Evolutionary conservation across 371 early-diverging fungal species (phyloP), one percentile per base, ranked within the genome.

Genomic region (Parasitella parasitica): DNA sequence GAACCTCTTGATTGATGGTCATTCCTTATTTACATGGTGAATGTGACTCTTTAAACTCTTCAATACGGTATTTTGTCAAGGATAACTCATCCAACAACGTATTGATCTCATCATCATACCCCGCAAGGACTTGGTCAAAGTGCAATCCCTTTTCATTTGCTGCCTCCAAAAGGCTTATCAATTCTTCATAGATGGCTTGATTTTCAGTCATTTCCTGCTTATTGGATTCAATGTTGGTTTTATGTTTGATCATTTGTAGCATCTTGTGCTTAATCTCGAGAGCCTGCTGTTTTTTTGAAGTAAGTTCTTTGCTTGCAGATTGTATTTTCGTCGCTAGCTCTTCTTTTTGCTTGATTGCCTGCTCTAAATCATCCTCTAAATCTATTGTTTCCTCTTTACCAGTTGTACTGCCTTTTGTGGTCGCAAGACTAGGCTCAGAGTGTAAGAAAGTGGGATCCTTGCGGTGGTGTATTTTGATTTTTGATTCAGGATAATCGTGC

Each of bases 41-140:
- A 22, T 43, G 36, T 48, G 18, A 30, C 49, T 46, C 37, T 37
- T 46, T 30, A 27, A 63, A n/a, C 43, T 68, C 64, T 34, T 26
- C 8, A 13, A 69, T 61, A 32, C 64, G 39, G 54, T 54, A 62
- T 13, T 63, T 56, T 8, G 41, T 26, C 15, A 36, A 34, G 26
- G 70, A 66, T 13, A 70, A 30, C 24, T 30, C 27, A 38, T 66
- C 63, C 53, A 70, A 55, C 9, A 61, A 26, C 1, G 41, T 51
- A 41, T 63, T 53, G 36, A 70, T 59, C 0, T 12, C n/a, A n/a
- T 49, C 15, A 9, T 69, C 59, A 16, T 64, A 59, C 13, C 59
- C 35, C 12, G 38, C 12, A 13, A 48, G 37, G 4, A 30, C 50
- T 20, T 54, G 54, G 16, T 28, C 34, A 32, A 22, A 43, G 20